Base-by-base conservation (phyloP, 1,139 yeast species). In the Geotrichum citri-aurantii region DNA sequence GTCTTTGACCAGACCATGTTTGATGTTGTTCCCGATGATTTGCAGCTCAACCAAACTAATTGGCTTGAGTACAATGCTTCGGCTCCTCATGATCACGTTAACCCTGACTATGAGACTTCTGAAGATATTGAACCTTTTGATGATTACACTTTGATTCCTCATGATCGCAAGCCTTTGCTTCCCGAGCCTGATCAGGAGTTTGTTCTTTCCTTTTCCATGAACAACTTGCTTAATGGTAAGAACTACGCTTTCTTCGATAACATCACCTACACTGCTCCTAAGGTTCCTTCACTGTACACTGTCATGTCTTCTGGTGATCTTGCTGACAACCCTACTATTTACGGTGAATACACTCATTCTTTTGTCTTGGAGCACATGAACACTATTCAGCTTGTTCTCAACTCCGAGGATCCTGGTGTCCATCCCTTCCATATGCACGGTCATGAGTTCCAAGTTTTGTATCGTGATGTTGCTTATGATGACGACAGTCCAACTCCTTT, bases 351-450 rank as follows among this genome's bases (percentile, higher is more conserved):
- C 75, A 87, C 96, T 58, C 82, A 90, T 70, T 66, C 95, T 0
- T 78, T 80, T 70, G 86, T 92, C 11, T 73, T 91, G 61, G 84
- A 85, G 65, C 81, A 85, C 65, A 85, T 83, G 84, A 68, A 76
- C 79, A 65, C 67, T 72, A 76, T 87, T 23, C 90, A 88, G 65
- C 79, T 88, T 63, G 83, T 85, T 14, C 68, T 88, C 52, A 87
- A 87, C 75, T 86, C 86, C 70, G 74, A 73, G 65, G 95, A 88
- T 71, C 80, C 87, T 6, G 95, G 95, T 66, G 83, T 79, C 65
- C 95, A 88, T 75, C 95, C 95, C n/a, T 88, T 88, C 85, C 95
- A 88, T 75, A 77, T 88, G 68, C 95, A 88, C 73, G 95, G 95
- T 1, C 95, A 87, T 69, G 79, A 70, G 48, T 88, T 87, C 81